These are phyloP conservation scores for Poa pratensis DNA, from an alignment of 176 grass and related monocot genomes.

Conservation along the genomic window DNA sequence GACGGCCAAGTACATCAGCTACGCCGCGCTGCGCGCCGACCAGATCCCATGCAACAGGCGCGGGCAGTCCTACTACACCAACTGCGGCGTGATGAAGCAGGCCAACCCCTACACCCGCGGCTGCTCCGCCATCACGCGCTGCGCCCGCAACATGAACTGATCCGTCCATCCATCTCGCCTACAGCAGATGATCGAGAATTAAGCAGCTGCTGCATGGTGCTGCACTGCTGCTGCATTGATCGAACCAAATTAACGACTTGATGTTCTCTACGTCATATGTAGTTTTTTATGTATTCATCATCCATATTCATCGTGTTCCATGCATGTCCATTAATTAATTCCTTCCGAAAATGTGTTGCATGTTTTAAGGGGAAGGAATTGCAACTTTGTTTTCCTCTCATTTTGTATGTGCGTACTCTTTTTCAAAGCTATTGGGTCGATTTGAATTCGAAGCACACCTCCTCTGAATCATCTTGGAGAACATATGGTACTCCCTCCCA, in stretches of 20 bases:
- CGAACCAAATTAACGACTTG: not conserved
- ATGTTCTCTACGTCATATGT: not conserved
- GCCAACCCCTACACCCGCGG: conserved; percentile 79
- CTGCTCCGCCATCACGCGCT: conserved; percentile 77
- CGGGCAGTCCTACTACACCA: conserved; percentile 74
- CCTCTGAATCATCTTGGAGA: too few relatives aligned
- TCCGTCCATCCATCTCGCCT: not conserved
- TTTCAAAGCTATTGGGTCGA: not conserved
- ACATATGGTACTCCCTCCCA: too few relatives aligned
- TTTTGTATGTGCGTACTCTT: not conserved
- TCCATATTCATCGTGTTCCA: not conserved
- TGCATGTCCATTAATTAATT: not conserved
- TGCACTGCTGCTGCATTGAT: not conserved
- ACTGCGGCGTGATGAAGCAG: conserved; percentile 41
- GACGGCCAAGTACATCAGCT: conserved; percentile 62
- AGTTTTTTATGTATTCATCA: conserved; percentile 9
- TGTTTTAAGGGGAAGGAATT: not conserved
- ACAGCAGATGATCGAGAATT: not conserved
- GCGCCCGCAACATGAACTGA: conserved; percentile 58
- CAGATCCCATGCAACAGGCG: conserved; percentile 70
- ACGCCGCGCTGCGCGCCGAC: conserved; percentile 58
- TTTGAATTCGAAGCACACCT: too few relatives aligned
- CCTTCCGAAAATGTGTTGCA: not conserved
- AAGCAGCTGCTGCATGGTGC: not conserved
- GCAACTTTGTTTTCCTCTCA: not conserved